Evolutionary conservation across 139 green algal species (phyloP), one percentile per base, ranked within the genome.

Genomic region (Chlorella sp.): DNA sequence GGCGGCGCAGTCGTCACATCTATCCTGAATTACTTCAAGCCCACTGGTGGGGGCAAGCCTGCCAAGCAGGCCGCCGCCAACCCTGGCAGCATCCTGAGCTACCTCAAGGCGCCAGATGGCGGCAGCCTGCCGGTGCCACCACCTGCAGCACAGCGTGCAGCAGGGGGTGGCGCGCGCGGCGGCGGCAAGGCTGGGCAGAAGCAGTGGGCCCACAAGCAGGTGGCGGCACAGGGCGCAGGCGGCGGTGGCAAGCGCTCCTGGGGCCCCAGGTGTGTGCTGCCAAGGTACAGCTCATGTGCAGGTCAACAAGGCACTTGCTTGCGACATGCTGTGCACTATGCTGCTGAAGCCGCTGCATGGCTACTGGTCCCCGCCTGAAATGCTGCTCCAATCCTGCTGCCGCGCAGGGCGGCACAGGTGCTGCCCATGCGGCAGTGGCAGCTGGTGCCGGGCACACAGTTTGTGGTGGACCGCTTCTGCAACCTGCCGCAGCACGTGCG

Each of bases 401-500:
- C n/a, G 44, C 47, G 39, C 78, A 84, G 80, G 32, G 73, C 56
- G 34, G 83, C 57, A 1, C 39, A 44, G n/a, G 83, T 87, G 75
- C 56, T 78, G 20, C 83, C 83, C 25, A 70, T 87, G 38, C 75
- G 76, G 34, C 65, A 32, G 56, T 93, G 86, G 86, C 93, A 96
- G 84, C 86, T 85, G 36, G 85, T 95, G n/a, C 91, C 92, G 0
- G 90, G 90, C 78, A 95, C 90, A 21, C 32, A 68, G 57, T 93
- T 98, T 56, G 76, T 95, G 34, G 94, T 98, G 63, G 95, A 98
- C 86, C 83, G 79, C 56, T 98, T 98, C 80, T 82, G 87, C 38
- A 88, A 85, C 13, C 63, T 85, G 36, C 81, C 74, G 17, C 71
- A 56, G 38, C 89, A 72, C 64, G 72, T 62, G 38, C 47, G 63